These are phyloP conservation scores for Apostasia ramifera DNA, from an alignment of 106 monocot genomes.

Conservation along the genomic window DNA sequence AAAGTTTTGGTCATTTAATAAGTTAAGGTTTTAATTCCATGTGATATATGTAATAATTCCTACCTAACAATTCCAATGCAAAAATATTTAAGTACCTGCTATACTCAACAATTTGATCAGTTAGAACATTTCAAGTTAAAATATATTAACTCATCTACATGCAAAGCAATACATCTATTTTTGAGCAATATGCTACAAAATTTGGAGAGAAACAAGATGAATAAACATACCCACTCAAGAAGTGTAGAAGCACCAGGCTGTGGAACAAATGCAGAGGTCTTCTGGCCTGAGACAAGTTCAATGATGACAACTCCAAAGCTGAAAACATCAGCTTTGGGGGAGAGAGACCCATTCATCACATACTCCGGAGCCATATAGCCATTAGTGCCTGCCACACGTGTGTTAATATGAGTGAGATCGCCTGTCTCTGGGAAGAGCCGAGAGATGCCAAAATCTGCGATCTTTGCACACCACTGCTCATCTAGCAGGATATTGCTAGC, in stretches of 20 bases:
- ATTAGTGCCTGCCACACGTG: conserved; percentile 70
- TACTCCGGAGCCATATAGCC: conserved; percentile 92
- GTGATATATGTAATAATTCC: too few species aligned
- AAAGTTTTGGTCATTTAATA: too few species aligned
- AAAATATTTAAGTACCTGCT: background rate
- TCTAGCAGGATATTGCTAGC: conserved; percentile 79
- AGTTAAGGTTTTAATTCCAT: too few species aligned
- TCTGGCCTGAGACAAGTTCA: conserved; percentile 55
- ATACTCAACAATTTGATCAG: background rate
- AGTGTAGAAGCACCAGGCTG: conserved; percentile 37
- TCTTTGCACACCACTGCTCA: conserved; percentile 55
- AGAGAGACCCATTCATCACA: conserved; percentile 58
- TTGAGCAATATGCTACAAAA: background rate
- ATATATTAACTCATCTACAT: background rate
- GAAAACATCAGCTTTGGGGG: conserved; percentile 68
- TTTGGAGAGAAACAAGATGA: background rate
- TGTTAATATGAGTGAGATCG: conserved; percentile 45
- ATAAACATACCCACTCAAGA: conserved; percentile 56
- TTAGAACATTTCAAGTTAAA: too few species aligned
- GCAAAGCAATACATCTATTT: background rate
- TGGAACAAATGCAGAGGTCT: conserved; percentile 42
- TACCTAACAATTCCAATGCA: too few species aligned
- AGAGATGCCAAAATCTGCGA: conserved; percentile 84
- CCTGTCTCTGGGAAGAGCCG: conserved; percentile 44
- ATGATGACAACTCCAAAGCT: conserved; percentile 72